Evolutionary conservation across 2,329 filamentous ascomycete genomes (phyloP).

Genomic region (Scolecobasidium constrictum): DNA sequence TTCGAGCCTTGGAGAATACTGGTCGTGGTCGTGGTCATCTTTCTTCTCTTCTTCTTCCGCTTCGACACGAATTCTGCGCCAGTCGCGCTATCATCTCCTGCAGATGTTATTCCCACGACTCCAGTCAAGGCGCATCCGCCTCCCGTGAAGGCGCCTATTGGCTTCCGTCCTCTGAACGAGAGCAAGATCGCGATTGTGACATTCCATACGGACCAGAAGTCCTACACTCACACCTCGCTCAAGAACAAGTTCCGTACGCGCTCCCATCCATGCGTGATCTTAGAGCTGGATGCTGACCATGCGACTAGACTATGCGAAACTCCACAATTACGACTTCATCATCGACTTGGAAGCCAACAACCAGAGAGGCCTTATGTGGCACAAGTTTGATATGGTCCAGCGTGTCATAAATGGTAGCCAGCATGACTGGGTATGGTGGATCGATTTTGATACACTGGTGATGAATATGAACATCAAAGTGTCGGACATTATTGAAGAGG

Average conservation of each 20-base stretch:
- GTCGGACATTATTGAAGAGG: slow-evolving; percentile 24
- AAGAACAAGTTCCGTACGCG: slow-evolving; percentile 25
- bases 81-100: neutral
- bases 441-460: slow-evolving; percentile 31
- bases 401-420: slow-evolving; percentile 21
- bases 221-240: slow-evolving; percentile 24
- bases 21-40: neutral
- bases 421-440: slow-evolving; percentile 33
- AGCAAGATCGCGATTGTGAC: slow-evolving; percentile 22
- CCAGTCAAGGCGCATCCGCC: too few species aligned
- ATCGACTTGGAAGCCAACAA: slow-evolving; percentile 27
- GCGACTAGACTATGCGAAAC: slow-evolving; percentile 24
- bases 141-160: neutral
- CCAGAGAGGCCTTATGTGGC: slow-evolving; percentile 21
- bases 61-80: neutral
- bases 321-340: slow-evolving; percentile 28
- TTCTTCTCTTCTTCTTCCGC: slow-evolving; percentile 7
- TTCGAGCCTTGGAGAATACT: neutral
- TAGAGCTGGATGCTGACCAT: neutral
- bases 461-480: slow-evolving; percentile 27
- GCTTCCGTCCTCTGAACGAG: slow-evolving; percentile 9
- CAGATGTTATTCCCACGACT: neutral
- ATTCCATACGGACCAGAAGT: slow-evolving; percentile 25
- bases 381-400: slow-evolving; percentile 28
- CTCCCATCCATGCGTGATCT: neutral